A percentile compares a stretch with the other conserved stretches of the same genome.
Conservation (phyloP, 352 stramenopile genomes). For the Pythium dissimile region DNA sequence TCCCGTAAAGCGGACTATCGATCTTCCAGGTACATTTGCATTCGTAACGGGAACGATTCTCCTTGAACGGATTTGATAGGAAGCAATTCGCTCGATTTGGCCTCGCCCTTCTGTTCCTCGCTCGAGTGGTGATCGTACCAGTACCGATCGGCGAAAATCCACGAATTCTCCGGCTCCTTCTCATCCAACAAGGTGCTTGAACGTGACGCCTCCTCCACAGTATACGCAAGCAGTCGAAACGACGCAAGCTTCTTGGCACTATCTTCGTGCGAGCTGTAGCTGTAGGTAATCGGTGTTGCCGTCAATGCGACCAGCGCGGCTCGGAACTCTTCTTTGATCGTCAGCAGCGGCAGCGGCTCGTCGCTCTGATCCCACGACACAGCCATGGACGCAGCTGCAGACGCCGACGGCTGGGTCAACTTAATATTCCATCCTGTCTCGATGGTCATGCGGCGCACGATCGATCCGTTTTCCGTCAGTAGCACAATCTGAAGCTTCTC, state of each 20-base stretch:
- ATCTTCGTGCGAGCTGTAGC: not conserved
- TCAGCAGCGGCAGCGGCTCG: slow-evolving; percentile 31
- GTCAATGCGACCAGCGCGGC: slow-evolving; percentile 54
- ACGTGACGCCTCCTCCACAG: slow-evolving; percentile 39
- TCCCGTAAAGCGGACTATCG: not conserved
- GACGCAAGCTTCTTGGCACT: slow-evolving; percentile 19
- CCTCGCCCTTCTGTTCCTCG: slow-evolving; percentile 17
- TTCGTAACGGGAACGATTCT: slow-evolving; percentile 34
- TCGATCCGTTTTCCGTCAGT: slow-evolving; percentile 42
- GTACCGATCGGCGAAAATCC: slow-evolving; percentile 57
- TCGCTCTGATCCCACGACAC: slow-evolving; percentile 21
- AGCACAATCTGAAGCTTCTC: slow-evolving; percentile 66
- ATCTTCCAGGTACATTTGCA: slow-evolving; percentile 65
- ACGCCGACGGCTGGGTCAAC: not conserved
- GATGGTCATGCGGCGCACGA: slow-evolving; percentile 48
- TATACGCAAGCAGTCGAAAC: slow-evolving; percentile 73
- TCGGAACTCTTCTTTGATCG: slow-evolving; percentile 67
- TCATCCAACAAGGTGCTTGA: slow-evolving; percentile 37
- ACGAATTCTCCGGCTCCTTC: slow-evolving; percentile 47
- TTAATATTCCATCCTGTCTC: slow-evolving; percentile 37
- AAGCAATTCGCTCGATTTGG: slow-evolving; percentile 23
- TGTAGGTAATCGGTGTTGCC: slow-evolving; percentile 23
- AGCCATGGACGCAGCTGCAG: not conserved
- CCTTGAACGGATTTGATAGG: slow-evolving; percentile 44
- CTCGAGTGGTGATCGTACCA: slow-evolving; percentile 31